Evolutionary conservation across 2,329 filamentous ascomycete genomes (phyloP), one percentile per base, ranked within the genome.

Genomic region (Cladophialophora carrionii): DNA sequence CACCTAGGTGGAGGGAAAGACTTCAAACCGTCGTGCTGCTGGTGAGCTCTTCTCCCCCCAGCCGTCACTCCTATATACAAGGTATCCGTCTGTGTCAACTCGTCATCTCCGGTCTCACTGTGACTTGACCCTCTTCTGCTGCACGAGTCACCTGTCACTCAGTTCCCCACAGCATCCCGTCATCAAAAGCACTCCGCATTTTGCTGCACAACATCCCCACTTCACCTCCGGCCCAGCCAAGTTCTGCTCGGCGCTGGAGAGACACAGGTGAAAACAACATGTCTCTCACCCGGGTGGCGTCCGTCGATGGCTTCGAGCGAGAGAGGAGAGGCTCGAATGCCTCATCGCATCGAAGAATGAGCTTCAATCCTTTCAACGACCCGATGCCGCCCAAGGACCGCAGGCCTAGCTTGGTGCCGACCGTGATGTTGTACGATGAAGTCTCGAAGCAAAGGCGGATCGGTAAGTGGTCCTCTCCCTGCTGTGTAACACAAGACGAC

Each of bases 381-480:
- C 78, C 76, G 77, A 74, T 68, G 48, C 74, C 78, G 60, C 71
- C 69, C 9, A 67, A 66, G 5, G 75, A 77, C 34, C 73, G 71
- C 24, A 73, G 62, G 68, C 67, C 26, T 63, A 69, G 62, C 67
- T 63, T 61, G 56, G 65, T 67, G 67, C 69, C 55, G 52, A 66
- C 49, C 9, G 59, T 63, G 29, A 57, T 67, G 34, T 53, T 68
- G 46, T 71, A 52, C 55, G 65, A 63, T 49, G 84, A 88, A 73
- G 82, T 87, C 32, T 79, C 80, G 66, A 81, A 79, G 63, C 76
- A 78, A 64, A 85, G 81, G 72, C 77, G 85, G 68, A 79, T 86
- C 65, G 70, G 83, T 85, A 75, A 74, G 81, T 75, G 37, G n/a
- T 24, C 17, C 10, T n/a, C 29, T 8, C 26, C 24, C 26, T 26